These are phyloP conservation scores for Cladosporium sp. DNA, from an alignment of 2,329 filamentous ascomycete species.

Conservation along the genomic window DNA sequence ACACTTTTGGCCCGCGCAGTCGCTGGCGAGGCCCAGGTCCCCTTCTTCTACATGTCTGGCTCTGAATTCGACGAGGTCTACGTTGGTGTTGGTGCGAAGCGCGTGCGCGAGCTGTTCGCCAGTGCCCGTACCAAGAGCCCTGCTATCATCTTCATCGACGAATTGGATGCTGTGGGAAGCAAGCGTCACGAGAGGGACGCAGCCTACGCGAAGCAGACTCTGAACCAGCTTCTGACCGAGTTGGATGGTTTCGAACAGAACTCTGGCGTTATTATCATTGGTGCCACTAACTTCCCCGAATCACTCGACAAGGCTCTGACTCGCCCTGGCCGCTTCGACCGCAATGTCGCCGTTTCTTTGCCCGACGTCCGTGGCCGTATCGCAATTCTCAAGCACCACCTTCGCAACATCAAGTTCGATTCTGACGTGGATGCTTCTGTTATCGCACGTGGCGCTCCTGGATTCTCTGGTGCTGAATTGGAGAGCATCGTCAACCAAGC, in stretches of 20 bases:
- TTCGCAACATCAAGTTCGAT: constrained; percentile 79
- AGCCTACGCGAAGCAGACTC: constrained; percentile 91
- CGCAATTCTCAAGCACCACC: constrained; percentile 88
- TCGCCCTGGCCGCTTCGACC: constrained; percentile 90
- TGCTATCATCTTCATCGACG: constrained; percentile 92
- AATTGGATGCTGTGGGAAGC: constrained; percentile 88
- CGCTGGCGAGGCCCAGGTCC: constrained; percentile 92
- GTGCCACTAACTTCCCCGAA: constrained; percentile 93
- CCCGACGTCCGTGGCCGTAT: constrained; percentile 92
- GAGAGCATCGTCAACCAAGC: constrained; percentile 97
- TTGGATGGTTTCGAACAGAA: constrained; percentile 95
- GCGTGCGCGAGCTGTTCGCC: constrained; percentile 86
- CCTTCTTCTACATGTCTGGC: constrained; percentile 99
- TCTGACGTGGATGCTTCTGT: constrained; percentile 76
- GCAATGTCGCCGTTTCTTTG: constrained; percentile 80
- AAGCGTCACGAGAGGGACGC: constrained; percentile 90
- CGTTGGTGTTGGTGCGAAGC: constrained; percentile 93
- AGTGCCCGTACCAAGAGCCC: constrained; percentile 81
- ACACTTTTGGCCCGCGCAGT: constrained; percentile 92
- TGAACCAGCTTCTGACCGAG: constrained; percentile 95
- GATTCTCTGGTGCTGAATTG: constrained; percentile 90
- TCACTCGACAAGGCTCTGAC: constrained; percentile 91
- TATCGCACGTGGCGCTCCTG: constrained; percentile 81
- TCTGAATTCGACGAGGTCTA: constrained; percentile 98
- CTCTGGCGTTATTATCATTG: constrained; percentile 91